Conservation (phyloP, 2,329 filamentous ascomycete genomes). For the Fusarium sp. region DNA sequence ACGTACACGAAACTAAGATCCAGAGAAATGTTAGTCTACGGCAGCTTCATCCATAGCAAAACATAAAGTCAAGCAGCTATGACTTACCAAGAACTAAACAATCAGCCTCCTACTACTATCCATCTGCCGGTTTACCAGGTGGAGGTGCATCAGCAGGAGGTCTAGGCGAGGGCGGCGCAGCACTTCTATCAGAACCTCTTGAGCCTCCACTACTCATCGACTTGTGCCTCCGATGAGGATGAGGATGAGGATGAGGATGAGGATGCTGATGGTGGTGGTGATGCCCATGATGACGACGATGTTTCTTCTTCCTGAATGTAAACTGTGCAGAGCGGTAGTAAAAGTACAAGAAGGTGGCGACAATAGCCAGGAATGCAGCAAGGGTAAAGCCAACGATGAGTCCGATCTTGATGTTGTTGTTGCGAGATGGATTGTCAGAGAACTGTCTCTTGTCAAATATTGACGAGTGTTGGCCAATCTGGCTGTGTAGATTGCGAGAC, state of each 20-base stretch:
- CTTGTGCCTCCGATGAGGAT: conserved; percentile 45
- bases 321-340: conserved; percentile 58
- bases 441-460: conserved; percentile 45
- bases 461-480: background rate
- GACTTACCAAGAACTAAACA: conserved; percentile 4
- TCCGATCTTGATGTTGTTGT: conserved; percentile 59
- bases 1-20: conserved; percentile 28
- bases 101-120: background rate
- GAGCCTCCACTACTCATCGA: conserved; percentile 53
- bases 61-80: background rate
- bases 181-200: conserved; percentile 46
- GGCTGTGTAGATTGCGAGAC: conserved; percentile 2
- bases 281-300: conserved; percentile 11
- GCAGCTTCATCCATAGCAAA: background rate
- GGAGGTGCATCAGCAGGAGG: conserved; percentile 33
- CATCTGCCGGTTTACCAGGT: conserved; percentile 33
- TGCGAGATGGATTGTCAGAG: conserved; percentile 47
- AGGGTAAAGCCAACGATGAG: conserved; percentile 59
- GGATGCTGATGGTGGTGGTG: conserved; percentile 7
- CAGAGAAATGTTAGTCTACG: conserved; percentile 5
- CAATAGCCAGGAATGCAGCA: conserved; percentile 55
- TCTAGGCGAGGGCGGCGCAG: conserved; percentile 4
- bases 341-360: conserved; percentile 56
- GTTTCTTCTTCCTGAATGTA: conserved; percentile 48
- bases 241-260: conserved; percentile 8